phyloP scores from a whole-genome alignment of 495 filamentous ascomycete species.

The Neurospora sp. region DNA sequence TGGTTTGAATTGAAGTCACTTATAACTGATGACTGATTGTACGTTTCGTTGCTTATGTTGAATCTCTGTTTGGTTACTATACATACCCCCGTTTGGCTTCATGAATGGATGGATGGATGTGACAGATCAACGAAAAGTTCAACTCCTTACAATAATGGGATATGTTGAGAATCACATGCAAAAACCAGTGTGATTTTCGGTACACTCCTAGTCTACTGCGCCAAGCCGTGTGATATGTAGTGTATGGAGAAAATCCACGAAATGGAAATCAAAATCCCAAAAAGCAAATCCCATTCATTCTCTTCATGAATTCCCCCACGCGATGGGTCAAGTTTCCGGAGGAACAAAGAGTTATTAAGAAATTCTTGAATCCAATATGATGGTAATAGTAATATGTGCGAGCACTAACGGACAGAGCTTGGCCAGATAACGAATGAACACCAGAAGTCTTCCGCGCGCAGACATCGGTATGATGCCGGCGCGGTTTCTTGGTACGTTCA shows the following conservation, averaged over 20 bases:
- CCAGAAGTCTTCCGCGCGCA: background rate
- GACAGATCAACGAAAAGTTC: background rate
- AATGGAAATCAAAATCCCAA: background rate
- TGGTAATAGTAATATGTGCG: background rate
- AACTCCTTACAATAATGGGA: background rate
- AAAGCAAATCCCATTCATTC: background rate
- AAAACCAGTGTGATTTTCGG: background rate
- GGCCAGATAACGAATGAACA: background rate
- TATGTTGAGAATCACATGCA: background rate
- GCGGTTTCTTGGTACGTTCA: background rate
- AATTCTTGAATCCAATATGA: conserved; percentile 6
- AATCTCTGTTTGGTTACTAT: too few relatives aligned
- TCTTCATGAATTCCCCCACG: background rate
- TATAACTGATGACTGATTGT: too few relatives aligned
- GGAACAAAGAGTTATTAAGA: background rate
- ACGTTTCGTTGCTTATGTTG: too few relatives aligned
- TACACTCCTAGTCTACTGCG: background rate
- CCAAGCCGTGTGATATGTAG: background rate
- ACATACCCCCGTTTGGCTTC: too few relatives aligned
- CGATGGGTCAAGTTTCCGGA: background rate
- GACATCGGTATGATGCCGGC: background rate
- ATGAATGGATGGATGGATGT: background rate
- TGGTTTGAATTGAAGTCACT: too few relatives aligned
- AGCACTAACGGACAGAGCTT: background rate
- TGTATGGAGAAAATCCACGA: background rate